Evolutionary conservation across 2,329 filamentous ascomycete species (phyloP).

Genomic region (Cadophora malorum): DNA sequence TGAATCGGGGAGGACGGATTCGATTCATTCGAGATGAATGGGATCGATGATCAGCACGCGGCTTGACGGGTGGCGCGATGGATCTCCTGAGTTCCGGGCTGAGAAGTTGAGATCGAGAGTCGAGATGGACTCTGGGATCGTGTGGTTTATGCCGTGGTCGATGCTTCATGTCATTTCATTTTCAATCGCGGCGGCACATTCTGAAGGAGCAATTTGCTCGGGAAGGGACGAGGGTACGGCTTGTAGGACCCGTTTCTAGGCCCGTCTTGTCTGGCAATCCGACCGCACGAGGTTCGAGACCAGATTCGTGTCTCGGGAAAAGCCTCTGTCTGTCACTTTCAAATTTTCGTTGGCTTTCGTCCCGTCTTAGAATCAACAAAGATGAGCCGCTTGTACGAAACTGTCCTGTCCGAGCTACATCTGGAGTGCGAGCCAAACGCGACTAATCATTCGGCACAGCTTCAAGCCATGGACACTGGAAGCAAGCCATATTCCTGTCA

Average conservation of each 20-base stretch:
- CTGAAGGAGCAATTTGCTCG: neutral
- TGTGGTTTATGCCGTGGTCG: neutral
- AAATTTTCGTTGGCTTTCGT: neutral
- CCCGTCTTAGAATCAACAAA: neutral
- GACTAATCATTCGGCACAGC: too few relatives aligned
- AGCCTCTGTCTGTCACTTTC: neutral
- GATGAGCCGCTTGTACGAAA: neutral
- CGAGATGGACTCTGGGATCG: neutral
- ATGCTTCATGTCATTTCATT: neutral
- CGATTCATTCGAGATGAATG: neutral
- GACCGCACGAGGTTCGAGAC: neutral
- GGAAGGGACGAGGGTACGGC: neutral
- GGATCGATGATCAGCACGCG: slow-evolving; percentile 2
- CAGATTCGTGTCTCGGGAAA: neutral
- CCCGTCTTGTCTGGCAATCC: neutral
- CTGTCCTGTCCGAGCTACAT: neutral
- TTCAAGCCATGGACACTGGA: too few relatives aligned
- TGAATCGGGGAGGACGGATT: neutral
- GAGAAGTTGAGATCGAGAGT: neutral
- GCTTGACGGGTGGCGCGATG: slow-evolving; percentile 13
- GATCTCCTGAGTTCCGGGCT: neutral
- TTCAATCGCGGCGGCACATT: neutral
- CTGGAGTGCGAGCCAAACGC: neutral
- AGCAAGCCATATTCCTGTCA: too few relatives aligned
- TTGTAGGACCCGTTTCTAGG: neutral